A percentile compares a stretch with the other conserved stretches of the same genome.
phyloP scores from a whole-genome alignment of 2,329 filamentous ascomycete species.

The Fusarium gaditjirri region DNA sequence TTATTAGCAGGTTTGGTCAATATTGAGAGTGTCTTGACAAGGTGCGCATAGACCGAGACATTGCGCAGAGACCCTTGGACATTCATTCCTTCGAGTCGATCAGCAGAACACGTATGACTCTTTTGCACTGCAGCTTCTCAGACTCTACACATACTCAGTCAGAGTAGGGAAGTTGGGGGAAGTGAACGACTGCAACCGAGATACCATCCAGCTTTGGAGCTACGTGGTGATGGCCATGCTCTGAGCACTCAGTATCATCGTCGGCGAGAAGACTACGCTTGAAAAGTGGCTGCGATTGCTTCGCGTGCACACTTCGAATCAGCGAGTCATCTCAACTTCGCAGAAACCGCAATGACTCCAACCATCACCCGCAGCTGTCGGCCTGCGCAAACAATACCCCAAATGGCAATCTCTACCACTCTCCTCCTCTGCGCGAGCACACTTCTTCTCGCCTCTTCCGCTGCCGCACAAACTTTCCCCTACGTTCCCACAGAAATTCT shows the following conservation, averaged over 20 bases:
- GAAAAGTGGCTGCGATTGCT: slow-evolving; percentile 1
- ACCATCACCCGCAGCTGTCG: neutral
- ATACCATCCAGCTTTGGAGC: slow-evolving; percentile 22
- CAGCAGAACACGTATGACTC: neutral
- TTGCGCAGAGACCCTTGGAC: slow-evolving; percentile 22
- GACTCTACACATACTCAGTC: neutral
- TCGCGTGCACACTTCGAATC: slow-evolving; percentile 4
- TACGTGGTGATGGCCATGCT: slow-evolving; percentile 27
- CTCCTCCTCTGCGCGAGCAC: slow-evolving; percentile 14
- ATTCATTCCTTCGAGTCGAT: slow-evolving; percentile 26
- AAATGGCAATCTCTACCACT: slow-evolving; percentile 10
- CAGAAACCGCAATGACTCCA: slow-evolving; percentile 16
- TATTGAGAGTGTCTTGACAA: slow-evolving; percentile 2
- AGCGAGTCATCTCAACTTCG: slow-evolving; percentile 1
- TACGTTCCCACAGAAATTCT: slow-evolving; percentile 83
- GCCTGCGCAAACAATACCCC: slow-evolving; percentile 11
- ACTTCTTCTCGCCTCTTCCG: slow-evolving; percentile 24
- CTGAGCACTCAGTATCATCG: slow-evolving; percentile 23
- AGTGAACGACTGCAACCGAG: neutral
- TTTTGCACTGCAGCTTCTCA: slow-evolving; percentile 1
- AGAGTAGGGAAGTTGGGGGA: neutral
- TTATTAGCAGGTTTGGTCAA: slow-evolving; percentile 4
- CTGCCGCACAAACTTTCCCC: slow-evolving; percentile 65
- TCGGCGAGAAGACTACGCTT: slow-evolving; percentile 25
- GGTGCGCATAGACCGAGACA: slow-evolving; percentile 27